A percentile compares a stretch with the other conserved stretches of the same genome.
Evolutionary conservation across 129 eudicot genomes (phyloP).

Genomic region (Mikania micrantha): DNA sequence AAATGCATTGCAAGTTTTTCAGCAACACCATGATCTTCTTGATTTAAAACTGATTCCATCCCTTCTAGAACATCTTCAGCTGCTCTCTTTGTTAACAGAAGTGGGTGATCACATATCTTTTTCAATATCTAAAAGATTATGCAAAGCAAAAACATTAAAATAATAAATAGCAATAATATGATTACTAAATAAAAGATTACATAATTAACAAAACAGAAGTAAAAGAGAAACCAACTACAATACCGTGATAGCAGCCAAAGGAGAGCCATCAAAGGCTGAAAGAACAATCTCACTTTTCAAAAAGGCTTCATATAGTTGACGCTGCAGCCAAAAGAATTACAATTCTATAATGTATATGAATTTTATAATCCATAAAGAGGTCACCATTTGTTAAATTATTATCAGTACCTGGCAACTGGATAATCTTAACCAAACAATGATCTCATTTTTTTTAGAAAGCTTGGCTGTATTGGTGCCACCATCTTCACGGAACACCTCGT

Average conservation of each 20-base stretch:
- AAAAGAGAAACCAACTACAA: constrained; percentile 6
- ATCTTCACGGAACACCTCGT: constrained; percentile 71
- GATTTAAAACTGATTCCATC: constrained; percentile 64
- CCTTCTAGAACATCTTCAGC: constrained; percentile 96
- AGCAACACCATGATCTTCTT: constrained; percentile 68
- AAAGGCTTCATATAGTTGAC: constrained; percentile 88
- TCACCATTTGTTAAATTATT: background rate
- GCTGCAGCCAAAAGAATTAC: constrained; percentile 38
- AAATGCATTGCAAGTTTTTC: constrained; percentile 85
- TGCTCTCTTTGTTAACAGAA: constrained; percentile 83
- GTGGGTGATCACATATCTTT: constrained; percentile 97
- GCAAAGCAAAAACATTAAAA: background rate
- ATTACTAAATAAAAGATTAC: background rate
- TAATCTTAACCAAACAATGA: constrained; percentile 79
- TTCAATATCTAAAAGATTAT: constrained; percentile 57
- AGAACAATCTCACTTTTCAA: constrained; percentile 89
- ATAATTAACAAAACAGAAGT: background rate
- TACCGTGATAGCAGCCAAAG: constrained; percentile 98
- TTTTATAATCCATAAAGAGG: background rate
- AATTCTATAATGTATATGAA: background rate
- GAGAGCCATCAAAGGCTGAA: constrained; percentile 97
- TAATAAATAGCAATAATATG: background rate
- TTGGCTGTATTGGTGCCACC: constrained; percentile 36
- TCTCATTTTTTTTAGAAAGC: constrained; percentile 89
- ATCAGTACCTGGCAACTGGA: constrained; percentile 64